These are phyloP conservation scores for Candida khao-thaluensis DNA, from an alignment of 805 yeast genomes.

Conservation along the genomic window DNA sequence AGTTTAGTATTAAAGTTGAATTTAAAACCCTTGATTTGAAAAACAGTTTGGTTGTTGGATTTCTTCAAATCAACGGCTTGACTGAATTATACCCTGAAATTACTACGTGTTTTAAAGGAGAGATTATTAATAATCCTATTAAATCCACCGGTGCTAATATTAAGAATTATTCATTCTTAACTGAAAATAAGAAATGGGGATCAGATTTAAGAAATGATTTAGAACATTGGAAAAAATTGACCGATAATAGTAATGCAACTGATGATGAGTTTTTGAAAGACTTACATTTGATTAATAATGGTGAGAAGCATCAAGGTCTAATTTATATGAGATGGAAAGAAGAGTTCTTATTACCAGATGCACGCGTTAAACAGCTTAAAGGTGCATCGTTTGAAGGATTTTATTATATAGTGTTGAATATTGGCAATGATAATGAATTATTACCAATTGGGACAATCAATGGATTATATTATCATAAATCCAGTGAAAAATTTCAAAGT, in stretches of 20 bases:
- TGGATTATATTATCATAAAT: constrained; percentile 80
- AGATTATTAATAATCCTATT: constrained; percentile 56
- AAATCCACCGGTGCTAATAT: constrained; percentile 16
- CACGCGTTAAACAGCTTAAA: constrained; percentile 53
- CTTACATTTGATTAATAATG: constrained; percentile 30
- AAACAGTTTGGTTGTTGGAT: constrained; percentile 54
- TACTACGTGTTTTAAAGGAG: constrained; percentile 72
- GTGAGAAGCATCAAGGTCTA: constrained; percentile 21
- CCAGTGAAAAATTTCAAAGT: constrained; percentile 79
- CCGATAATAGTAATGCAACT: constrained; percentile 49
- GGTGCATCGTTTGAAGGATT: constrained; percentile 92
- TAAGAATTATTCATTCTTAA: constrained; percentile 48
- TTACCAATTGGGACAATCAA: constrained; percentile 62
- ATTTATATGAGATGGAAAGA: constrained; percentile 96
- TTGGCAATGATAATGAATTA: constrained; percentile 31
- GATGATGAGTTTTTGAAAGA: constrained; percentile 28
- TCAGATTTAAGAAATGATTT: constrained; percentile 38
- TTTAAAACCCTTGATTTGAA: constrained; percentile 65
- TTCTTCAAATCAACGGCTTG: constrained; percentile 62
- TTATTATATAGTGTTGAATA: constrained; percentile 82
- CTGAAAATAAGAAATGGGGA: constrained; percentile 61
- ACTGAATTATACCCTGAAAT: constrained; percentile 61
- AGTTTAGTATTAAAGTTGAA: constrained; percentile 68
- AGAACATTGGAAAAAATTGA: constrained; percentile 53
- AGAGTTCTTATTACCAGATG: constrained; percentile 79